A percentile compares a stretch with the other conserved stretches of the same genome.
Evolutionary conservation across 805 yeast species (phyloP).

Genomic region (Maudiozyma serrabonitensis): DNA sequence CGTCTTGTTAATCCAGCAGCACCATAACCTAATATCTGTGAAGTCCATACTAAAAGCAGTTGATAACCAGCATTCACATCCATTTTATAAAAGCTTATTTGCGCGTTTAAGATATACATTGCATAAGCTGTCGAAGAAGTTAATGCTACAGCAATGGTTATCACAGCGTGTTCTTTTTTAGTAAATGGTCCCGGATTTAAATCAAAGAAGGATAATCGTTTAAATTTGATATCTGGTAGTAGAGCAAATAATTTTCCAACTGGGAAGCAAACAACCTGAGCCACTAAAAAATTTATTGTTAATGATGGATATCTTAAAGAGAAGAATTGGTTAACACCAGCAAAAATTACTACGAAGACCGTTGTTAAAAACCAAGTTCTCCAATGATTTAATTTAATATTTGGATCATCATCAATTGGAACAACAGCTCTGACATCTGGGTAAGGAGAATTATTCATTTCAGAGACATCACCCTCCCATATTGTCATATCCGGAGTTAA

Average conservation of each 20-base stretch:
- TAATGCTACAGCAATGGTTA: slow-evolving; percentile 40
- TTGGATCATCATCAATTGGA: slow-evolving; percentile 42
- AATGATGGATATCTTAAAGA: slow-evolving; percentile 44
- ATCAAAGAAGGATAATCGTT: slow-evolving; percentile 23
- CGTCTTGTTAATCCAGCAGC: slow-evolving; percentile 52
- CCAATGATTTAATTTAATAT: slow-evolving; percentile 41
- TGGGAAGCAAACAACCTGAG: slow-evolving; percentile 47
- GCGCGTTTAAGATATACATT: slow-evolving; percentile 44
- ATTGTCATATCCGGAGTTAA: neutral
- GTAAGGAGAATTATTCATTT: slow-evolving; percentile 27
- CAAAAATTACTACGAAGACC: slow-evolving; percentile 42
- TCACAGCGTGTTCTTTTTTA: slow-evolving; percentile 42
- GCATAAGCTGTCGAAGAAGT: slow-evolving; percentile 42
- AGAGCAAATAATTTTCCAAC: slow-evolving; percentile 37
- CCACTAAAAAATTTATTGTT: slow-evolving; percentile 40
- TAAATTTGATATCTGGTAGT: slow-evolving; percentile 34
- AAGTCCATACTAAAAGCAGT: slow-evolving; percentile 41
- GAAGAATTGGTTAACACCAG: slow-evolving; percentile 48
- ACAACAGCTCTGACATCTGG: slow-evolving; percentile 54
- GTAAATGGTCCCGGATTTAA: slow-evolving; percentile 47
- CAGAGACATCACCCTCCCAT: slow-evolving; percentile 21
- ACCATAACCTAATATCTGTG: slow-evolving; percentile 60
- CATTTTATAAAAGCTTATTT: slow-evolving; percentile 36
- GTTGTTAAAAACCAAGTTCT: slow-evolving; percentile 47
- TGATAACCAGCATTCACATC: slow-evolving; percentile 41